Evolutionary conservation across 148 eudicot genomes (phyloP).

Genomic region (Camellia sinensis): DNA sequence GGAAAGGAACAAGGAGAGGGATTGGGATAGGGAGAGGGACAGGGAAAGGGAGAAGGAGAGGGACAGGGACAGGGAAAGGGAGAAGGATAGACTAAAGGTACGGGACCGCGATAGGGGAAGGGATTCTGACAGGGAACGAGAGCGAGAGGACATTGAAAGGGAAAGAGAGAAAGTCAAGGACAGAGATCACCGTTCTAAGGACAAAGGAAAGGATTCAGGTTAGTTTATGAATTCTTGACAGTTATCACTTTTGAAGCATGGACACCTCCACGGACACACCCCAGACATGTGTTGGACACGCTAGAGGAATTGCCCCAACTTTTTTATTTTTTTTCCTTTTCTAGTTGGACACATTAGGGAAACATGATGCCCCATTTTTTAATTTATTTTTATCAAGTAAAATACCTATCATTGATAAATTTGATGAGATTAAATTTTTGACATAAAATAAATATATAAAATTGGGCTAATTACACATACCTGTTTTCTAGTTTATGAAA

Average conservation of each 20-base stretch:
- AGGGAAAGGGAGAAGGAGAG: conserved; percentile 48
- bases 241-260: neutral
- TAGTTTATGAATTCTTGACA: conserved; percentile 6
- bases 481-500: too few relatives aligned
- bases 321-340: too few relatives aligned
- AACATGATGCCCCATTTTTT: too few relatives aligned
- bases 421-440: too few relatives aligned
- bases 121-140: conserved; percentile 81
- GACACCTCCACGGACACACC: too few relatives aligned
- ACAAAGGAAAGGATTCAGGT: conserved; percentile 70
- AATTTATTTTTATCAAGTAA: too few relatives aligned
- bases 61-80: conserved; percentile 56
- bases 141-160: conserved; percentile 63
- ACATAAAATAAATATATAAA: too few relatives aligned
- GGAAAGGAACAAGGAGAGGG: conserved; percentile 60
- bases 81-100: conserved; percentile 45
- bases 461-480: too few relatives aligned
- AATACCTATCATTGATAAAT: too few relatives aligned
- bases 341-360: too few relatives aligned
- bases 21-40: conserved; percentile 53
- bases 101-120: conserved; percentile 74
- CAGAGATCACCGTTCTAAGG: conserved; percentile 63
- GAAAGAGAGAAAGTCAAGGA: conserved; percentile 66
- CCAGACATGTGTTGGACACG: too few relatives aligned
- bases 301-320: too few relatives aligned